phyloP scores from a whole-genome alignment of 768 basidiomycete genomes.

The Lentinula detonsa region DNA sequence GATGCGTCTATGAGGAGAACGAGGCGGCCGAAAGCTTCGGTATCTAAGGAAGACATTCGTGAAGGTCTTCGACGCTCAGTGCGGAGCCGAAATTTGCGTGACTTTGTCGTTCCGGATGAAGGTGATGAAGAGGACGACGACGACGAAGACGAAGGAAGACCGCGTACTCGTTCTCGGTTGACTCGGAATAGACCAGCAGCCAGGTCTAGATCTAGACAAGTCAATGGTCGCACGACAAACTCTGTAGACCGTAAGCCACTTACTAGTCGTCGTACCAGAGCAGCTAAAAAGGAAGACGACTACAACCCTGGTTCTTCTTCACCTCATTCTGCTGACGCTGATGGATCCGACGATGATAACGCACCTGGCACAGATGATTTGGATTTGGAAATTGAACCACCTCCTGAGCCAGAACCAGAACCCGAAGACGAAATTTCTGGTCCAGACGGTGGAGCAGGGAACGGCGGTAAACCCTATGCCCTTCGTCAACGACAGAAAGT shows the following conservation, averaged over 20 bases:
- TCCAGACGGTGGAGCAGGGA: neutral
- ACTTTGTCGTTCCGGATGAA: conserved; percentile 4
- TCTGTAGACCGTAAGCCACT: neutral
- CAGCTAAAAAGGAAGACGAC: neutral
- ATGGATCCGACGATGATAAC: conserved; percentile 40
- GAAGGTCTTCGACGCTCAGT: conserved; percentile 29
- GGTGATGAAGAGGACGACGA: neutral
- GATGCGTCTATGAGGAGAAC: neutral
- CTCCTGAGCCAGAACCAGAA: conserved; percentile 25
- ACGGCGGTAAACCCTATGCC: conserved; percentile 50
- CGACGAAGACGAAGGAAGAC: neutral
- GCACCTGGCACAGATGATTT: conserved; percentile 36
- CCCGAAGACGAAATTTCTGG: conserved; percentile 33
- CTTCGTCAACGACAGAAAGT: conserved; percentile 62
- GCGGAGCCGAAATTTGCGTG: conserved; percentile 31
- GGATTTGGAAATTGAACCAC: conserved; percentile 33
- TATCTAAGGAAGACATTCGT: conserved; percentile 35
- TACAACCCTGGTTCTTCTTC: conserved; percentile 42
- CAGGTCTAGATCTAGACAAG: neutral
- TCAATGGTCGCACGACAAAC: neutral
- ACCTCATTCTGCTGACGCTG: conserved; percentile 44
- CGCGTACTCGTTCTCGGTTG: neutral
- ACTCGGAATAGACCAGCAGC: neutral
- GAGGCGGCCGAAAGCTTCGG: conserved; percentile 4
- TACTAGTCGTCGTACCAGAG: neutral